phyloP scores from a whole-genome alignment of 257 asterid genomes.

The Salvia rosmarinus region DNA sequence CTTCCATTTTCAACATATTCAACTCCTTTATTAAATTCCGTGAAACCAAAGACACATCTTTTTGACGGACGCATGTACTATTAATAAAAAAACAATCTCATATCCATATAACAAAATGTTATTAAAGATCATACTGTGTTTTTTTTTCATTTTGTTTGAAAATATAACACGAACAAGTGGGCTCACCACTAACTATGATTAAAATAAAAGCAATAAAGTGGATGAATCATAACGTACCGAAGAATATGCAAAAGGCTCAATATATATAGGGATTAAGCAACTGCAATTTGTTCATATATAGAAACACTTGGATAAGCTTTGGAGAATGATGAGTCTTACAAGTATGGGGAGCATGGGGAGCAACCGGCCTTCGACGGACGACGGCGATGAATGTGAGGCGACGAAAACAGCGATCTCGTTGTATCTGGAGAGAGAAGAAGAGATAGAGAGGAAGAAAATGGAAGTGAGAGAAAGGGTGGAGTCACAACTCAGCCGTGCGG shows the following conservation, averaged over 20 bases:
- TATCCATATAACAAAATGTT: too few relatives aligned
- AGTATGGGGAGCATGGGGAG: constrained; percentile 67
- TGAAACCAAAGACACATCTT: too few relatives aligned
- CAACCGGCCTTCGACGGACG: constrained; percentile 55
- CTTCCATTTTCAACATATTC: too few relatives aligned
- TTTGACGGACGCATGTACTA: too few relatives aligned
- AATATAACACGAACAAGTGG: background rate
- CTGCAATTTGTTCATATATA: background rate
- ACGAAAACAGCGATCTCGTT: constrained; percentile 59
- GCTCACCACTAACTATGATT: too few relatives aligned
- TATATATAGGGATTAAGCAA: constrained; percentile 1
- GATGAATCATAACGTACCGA: background rate
- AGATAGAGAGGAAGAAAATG: constrained; percentile 76
- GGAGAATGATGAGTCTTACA: constrained; percentile 48
- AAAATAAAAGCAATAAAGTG: constrained; percentile 59
- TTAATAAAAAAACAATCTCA: too few relatives aligned
- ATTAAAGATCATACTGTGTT: background rate
- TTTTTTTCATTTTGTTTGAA: background rate
- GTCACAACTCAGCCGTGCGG: constrained; percentile 78
- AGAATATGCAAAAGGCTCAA: background rate
- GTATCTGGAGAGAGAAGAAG: constrained; percentile 73
- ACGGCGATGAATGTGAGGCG: constrained; percentile 60
- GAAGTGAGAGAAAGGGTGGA: constrained; percentile 71
- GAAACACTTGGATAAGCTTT: background rate
- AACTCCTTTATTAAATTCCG: too few relatives aligned